These are phyloP conservation scores for Radiomyces spectabilis DNA, from an alignment of 192 early-diverging fungal species.

Conservation along the genomic window DNA sequence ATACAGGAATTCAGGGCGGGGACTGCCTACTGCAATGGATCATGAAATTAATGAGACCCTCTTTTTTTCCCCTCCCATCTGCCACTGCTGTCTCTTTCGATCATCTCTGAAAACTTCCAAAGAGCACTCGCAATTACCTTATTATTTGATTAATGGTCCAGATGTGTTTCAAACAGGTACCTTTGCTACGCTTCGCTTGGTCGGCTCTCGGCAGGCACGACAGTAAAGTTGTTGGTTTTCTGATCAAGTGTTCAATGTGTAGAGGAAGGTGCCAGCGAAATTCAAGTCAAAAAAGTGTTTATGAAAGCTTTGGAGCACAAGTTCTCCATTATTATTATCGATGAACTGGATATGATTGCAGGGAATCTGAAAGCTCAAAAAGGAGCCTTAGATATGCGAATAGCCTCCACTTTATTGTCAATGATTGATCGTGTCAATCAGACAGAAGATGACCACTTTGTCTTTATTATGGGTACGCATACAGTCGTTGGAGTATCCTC, in stretches of 20 bases:
- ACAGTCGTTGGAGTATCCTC: neutral
- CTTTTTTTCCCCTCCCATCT: too few species aligned
- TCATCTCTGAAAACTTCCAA: neutral
- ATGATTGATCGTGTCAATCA: constrained; percentile 34
- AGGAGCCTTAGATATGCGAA: constrained; percentile 8
- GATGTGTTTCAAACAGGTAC: constrained; percentile 42
- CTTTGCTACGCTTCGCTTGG: too few species aligned
- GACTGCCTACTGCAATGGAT: too few species aligned
- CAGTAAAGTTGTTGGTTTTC: too few species aligned
- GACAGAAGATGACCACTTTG: constrained; percentile 1
- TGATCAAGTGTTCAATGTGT: too few species aligned
- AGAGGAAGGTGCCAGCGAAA: constrained; percentile 53
- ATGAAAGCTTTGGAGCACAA: constrained; percentile 12
- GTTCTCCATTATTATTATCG: constrained; percentile 42
- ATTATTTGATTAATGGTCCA: constrained; percentile 35
- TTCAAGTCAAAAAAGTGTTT: constrained; percentile 34
- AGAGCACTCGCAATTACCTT: constrained; percentile 36
- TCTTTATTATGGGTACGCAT: constrained; percentile 41
- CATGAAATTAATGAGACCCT: too few species aligned
- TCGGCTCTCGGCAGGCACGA: too few species aligned
- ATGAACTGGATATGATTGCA: constrained; percentile 51
- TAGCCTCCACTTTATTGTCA: constrained; percentile 5
- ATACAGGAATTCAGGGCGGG: too few species aligned
- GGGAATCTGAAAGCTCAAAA: constrained; percentile 25
- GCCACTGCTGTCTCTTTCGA: neutral